Evolutionary conservation across 1,284 basidiomycete genomes (phyloP).

Genomic region (Pyrrhoderma lamaoense): DNA sequence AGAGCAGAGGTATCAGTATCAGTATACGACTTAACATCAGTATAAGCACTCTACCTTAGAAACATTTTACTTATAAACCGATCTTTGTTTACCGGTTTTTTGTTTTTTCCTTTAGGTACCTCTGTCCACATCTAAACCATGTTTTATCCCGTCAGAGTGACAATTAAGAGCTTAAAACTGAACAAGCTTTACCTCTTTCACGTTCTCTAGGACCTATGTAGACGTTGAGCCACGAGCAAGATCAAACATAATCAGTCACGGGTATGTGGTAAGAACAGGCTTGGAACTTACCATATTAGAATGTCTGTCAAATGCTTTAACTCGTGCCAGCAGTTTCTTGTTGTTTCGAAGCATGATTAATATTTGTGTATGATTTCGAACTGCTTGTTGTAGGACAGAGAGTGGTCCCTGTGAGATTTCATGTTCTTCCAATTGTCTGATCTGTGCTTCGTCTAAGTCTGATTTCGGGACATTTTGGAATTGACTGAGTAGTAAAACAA

Average conservation of each 20-base stretch:
- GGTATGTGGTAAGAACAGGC: conserved; percentile 5
- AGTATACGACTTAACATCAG: conserved; percentile 4
- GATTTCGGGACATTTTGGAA: conserved; percentile 94
- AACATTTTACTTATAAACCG: conserved; percentile 99
- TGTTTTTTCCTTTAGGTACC: conserved; percentile 94
- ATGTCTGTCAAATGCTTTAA: conserved; percentile 99
- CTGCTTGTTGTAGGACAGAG: conserved; percentile 96
- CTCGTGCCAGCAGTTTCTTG: conserved; percentile 95
- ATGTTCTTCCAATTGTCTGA: conserved; percentile 93
- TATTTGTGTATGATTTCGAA: conserved; percentile 96
- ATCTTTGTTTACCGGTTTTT: conserved; percentile 98
- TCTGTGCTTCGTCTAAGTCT: conserved; percentile 94
- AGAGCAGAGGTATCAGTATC: not conserved
- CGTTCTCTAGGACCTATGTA: conserved; percentile 84
- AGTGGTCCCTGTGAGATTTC: conserved; percentile 96
- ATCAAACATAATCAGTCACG: not conserved
- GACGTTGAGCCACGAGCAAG: not conserved
- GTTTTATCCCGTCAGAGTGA: not conserved
- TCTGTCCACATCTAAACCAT: conserved; percentile 93
- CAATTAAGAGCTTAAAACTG: not conserved
- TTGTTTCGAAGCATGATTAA: conserved; percentile 97
- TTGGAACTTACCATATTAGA: conserved; percentile 83
- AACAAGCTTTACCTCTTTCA: conserved; percentile 72
- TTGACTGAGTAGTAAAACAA: conserved; percentile 52
- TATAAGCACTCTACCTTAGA: conserved; percentile 49